Base-by-base conservation (phyloP, 2,329 filamentous ascomycete genomes). In the Trichophyton verrucosum region DNA sequence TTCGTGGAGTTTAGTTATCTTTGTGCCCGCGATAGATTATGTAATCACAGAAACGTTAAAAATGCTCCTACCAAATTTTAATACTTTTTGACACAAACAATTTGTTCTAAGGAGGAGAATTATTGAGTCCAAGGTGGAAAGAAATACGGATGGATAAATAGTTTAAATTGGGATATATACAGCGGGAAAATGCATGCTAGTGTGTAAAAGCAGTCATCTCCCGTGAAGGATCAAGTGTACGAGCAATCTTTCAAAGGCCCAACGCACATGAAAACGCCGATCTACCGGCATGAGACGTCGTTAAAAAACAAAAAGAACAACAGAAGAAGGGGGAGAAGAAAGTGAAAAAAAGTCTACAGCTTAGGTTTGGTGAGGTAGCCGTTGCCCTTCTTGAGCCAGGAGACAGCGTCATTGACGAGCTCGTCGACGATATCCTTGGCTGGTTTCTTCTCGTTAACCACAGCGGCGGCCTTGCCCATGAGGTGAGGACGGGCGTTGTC, bases 401-500 rank as follows among this genome's bases (percentile, higher is more conserved):
- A 80, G 62, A 89, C 85, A 46, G 91, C 94, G 71, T 95, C 91
- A 59, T 78, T 76, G 65, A 99, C 88, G 68, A 99, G 87, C 79
- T 99, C 94, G 71, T 99, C 94, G 44, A 99, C 87, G 64, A 99
- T 92, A 17, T 76, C 88, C 82, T 91, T 95, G 64, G 94, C 94
- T 44, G 82, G 79, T 85, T 95, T 95, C 81, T 86, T 88, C 78
- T 97, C 91, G 71, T 92, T 94, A 61, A 94, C 88, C 36, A 96
- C 89, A 30, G 94, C 92, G 42, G 94, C 88, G 63, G 89, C 92
- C 82, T 97, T 95, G 74, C 94, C 94, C 94, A 99, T 99, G 68
- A 96, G 77, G 80, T 85, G 95, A 13, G 91, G 91, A 62, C 90
- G 83, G 70, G 90, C 91, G 72, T 94, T 90, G 74, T 97, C 94